Evolutionary conservation across 164 flowering plant genomes (phyloP).

Genomic region (Saururus chinensis): DNA sequence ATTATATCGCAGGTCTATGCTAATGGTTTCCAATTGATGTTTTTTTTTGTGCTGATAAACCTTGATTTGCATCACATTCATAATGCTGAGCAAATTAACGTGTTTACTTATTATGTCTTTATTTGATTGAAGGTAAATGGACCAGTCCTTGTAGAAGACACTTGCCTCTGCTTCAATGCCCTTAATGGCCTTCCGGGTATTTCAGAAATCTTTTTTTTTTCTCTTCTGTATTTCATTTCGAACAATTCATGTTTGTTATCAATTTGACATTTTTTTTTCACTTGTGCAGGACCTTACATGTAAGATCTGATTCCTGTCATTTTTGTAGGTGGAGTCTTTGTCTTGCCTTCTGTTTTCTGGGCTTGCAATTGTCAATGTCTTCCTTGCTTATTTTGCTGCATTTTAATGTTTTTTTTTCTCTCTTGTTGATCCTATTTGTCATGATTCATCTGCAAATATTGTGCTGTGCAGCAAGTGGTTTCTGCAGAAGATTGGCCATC

Average conservation of each 20-base stretch:
- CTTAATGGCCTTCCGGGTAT: conserved; percentile 87
- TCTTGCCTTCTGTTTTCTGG: background rate
- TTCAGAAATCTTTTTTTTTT: background rate
- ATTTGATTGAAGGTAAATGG: conserved; percentile 51
- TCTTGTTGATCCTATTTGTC: background rate
- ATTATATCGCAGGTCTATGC: background rate
- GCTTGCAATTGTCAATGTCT: background rate
- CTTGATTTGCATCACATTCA: background rate
- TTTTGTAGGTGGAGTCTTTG: background rate
- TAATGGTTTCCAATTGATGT: background rate
- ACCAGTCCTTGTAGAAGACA: conserved; percentile 92
- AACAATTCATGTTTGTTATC: background rate
- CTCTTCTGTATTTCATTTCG: background rate
- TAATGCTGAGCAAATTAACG: background rate
- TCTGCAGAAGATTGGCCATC: conserved; percentile 87
- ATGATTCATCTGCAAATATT: conserved; percentile 5
- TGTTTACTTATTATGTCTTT: background rate
- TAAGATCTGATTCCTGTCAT: conserved; percentile 32
- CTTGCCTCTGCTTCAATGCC: conserved; percentile 94
- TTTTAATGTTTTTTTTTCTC: background rate
- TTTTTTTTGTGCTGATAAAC: background rate
- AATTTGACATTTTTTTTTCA: background rate
- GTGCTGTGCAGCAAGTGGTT: conserved; percentile 82
- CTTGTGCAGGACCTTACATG: conserved; percentile 89
- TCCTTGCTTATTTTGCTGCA: background rate